Conservation (phyloP, 2,329 filamentous ascomycete genomes). For the Fusarium sp. region DNA sequence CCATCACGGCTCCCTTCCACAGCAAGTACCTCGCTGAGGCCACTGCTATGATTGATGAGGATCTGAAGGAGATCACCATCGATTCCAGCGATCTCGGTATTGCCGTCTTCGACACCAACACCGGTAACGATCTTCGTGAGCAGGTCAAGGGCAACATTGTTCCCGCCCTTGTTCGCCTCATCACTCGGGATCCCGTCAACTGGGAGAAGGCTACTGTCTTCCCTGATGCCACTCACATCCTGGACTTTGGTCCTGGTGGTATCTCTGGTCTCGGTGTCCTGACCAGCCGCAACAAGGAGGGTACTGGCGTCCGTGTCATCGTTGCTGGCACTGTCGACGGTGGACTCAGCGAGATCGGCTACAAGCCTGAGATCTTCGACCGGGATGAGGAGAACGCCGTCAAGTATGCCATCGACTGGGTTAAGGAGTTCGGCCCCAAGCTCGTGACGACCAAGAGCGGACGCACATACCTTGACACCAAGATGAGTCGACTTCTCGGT, state of each 20-base stretch:
- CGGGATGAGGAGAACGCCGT: slow-evolving; percentile 95
- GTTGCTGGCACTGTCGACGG: slow-evolving; percentile 94
- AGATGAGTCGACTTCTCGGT: slow-evolving; percentile 90
- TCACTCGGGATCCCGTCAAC: slow-evolving; percentile 92
- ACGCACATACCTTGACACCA: slow-evolving; percentile 93
- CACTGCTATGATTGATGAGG: slow-evolving; percentile 84
- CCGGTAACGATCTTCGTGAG: slow-evolving; percentile 83
- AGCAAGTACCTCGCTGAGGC: slow-evolving; percentile 92
- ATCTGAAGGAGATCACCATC: slow-evolving; percentile 85
- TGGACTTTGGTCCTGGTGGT: slow-evolving; percentile 97
- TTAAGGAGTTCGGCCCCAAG: slow-evolving; percentile 95
- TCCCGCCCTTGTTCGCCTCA: slow-evolving; percentile 87
- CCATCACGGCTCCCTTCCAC: slow-evolving; percentile 98
- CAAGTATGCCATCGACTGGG: slow-evolving; percentile 96
- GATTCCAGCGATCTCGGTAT: slow-evolving; percentile 80
- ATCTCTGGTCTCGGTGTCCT: slow-evolving; percentile 96
- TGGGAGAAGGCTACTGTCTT: slow-evolving; percentile 97
- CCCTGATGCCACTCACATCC: slow-evolving; percentile 88
- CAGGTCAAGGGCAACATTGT: slow-evolving; percentile 82
- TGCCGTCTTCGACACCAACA: slow-evolving; percentile 90
- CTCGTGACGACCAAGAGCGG: slow-evolving; percentile 90
- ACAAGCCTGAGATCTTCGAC: slow-evolving; percentile 98
- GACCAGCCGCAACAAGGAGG: slow-evolving; percentile 99
- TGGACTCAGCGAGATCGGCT: slow-evolving; percentile 90
- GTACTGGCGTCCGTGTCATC: slow-evolving; percentile 95